A percentile compares a stretch with the other conserved stretches of the same genome.
These are phyloP conservation scores for Diaporthe eres DNA, from an alignment of 2,329 filamentous ascomycete genomes.

Conservation along the genomic window DNA sequence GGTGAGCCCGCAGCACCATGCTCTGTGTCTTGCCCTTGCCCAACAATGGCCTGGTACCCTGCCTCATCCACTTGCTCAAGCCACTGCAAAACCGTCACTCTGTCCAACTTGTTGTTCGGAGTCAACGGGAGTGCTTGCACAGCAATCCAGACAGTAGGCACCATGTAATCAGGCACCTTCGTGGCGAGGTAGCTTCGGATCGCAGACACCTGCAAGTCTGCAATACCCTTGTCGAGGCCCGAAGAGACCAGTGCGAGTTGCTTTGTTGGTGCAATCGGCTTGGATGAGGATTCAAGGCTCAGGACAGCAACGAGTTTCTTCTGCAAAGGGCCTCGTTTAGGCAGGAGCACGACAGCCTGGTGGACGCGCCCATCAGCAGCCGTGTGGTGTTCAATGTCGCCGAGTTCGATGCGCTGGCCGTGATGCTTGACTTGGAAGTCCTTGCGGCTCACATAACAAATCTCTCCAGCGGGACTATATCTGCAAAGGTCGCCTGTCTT, in stretches of 20 bases:
- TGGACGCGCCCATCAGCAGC: neutral
- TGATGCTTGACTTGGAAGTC: neutral
- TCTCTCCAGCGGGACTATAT: neutral
- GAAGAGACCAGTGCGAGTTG: neutral
- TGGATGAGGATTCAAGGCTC: neutral
- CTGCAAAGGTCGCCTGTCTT: neutral
- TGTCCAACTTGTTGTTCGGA: neutral
- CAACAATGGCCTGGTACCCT: neutral
- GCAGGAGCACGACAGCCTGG: neutral
- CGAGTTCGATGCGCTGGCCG: neutral
- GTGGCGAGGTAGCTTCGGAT: neutral
- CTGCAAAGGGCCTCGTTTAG: neutral
- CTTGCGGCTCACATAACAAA: neutral
- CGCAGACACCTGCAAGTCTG: neutral
- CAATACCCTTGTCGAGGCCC: neutral
- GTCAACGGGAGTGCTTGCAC: neutral
- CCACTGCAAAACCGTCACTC: neutral
- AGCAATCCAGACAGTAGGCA: neutral
- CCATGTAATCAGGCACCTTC: neutral
- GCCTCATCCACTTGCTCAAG: neutral
- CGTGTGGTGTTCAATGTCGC: neutral
- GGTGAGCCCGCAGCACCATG: neutral
- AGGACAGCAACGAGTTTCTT: neutral
- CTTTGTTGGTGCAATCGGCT: neutral
- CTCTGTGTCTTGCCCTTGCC: neutral